Evolutionary conservation across 257 asterid genomes (phyloP).

Genomic region (Linderniella brevidens): DNA sequence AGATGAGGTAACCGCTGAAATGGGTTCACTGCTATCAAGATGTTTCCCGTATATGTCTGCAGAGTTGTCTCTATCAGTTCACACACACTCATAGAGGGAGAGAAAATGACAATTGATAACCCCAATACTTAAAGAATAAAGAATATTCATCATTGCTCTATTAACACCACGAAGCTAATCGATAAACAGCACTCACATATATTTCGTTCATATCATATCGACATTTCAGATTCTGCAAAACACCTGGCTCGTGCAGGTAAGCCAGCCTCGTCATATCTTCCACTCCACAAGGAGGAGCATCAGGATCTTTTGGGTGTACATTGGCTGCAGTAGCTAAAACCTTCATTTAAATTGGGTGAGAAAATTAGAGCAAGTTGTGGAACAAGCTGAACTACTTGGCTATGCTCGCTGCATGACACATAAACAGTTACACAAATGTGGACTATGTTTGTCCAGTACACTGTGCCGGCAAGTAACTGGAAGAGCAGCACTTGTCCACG

Average conservation of each 20-base stretch:
- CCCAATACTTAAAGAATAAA: not conserved
- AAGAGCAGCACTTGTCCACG: no score
- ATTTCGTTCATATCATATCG: slow-evolving; percentile 67
- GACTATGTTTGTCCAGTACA: no score
- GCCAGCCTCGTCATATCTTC: slow-evolving; percentile 92
- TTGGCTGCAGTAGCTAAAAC: slow-evolving; percentile 33
- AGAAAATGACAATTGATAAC: not conserved
- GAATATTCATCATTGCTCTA: not conserved
- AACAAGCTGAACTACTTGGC: no score
- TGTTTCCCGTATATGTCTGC: slow-evolving; percentile 87
- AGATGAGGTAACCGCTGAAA: slow-evolving; percentile 65
- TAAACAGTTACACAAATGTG: no score
- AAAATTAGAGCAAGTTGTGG: no score
- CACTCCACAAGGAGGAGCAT: slow-evolving; percentile 58
- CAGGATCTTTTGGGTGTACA: slow-evolving; percentile 55
- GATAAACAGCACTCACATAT: slow-evolving; percentile 38
- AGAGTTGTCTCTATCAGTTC: slow-evolving; percentile 13
- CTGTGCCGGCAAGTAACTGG: no score
- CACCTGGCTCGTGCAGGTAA: slow-evolving; percentile 90
- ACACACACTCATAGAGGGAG: not conserved
- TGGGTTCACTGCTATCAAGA: slow-evolving; percentile 87
- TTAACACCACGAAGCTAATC: slow-evolving; percentile 2
- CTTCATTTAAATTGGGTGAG: slow-evolving; percentile 15
- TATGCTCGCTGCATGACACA: no score
- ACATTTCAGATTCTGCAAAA: slow-evolving; percentile 50